Percentiles rank a stretch among this genome's conserved stretches.
phyloP scores from a whole-genome alignment of 2,329 filamentous ascomycete species.

The Ceratocystis variospora region DNA sequence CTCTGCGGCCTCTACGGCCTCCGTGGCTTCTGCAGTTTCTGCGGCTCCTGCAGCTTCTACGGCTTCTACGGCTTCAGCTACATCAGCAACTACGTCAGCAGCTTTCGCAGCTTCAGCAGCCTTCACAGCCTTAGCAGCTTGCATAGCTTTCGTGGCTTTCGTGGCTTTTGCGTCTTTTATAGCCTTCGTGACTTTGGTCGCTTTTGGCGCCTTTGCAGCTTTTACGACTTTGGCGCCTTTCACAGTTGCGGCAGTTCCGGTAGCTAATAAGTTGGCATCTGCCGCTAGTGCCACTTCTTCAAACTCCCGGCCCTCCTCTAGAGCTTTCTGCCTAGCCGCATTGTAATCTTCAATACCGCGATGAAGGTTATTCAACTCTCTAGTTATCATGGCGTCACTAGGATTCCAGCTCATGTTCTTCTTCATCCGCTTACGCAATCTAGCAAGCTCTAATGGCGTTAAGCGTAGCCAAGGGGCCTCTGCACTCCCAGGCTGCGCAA shows the following conservation, averaged over 20 bases:
- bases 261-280: slow-evolving; percentile 28
- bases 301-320: slow-evolving; percentile 51
- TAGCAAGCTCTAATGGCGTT: slow-evolving; percentile 50
- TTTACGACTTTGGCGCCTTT: too few species aligned
- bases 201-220: too few species aligned
- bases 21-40: too few species aligned
- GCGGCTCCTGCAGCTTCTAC: too few species aligned
- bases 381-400: slow-evolving; percentile 71
- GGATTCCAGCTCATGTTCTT: slow-evolving; percentile 80
- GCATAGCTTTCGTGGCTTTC: too few species aligned
- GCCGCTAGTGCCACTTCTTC: slow-evolving; percentile 22
- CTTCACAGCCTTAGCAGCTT: too few species aligned
- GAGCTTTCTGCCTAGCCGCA: slow-evolving; percentile 49
- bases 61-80: too few species aligned
- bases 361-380: slow-evolving; percentile 58
- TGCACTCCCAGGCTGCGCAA: slow-evolving; percentile 43
- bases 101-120: too few species aligned
- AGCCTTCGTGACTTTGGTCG: too few species aligned
- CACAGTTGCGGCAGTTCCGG: slow-evolving; percentile 23
- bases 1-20: too few species aligned
- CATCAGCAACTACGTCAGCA: too few species aligned
- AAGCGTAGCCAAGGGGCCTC: slow-evolving; percentile 54
- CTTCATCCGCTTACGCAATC: slow-evolving; percentile 74
- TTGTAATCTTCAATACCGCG: slow-evolving; percentile 51
- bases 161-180: too few species aligned